Conservation (phyloP, 768 basidiomycete species). For the Lanmaoa pseudosensibilis region DNA sequence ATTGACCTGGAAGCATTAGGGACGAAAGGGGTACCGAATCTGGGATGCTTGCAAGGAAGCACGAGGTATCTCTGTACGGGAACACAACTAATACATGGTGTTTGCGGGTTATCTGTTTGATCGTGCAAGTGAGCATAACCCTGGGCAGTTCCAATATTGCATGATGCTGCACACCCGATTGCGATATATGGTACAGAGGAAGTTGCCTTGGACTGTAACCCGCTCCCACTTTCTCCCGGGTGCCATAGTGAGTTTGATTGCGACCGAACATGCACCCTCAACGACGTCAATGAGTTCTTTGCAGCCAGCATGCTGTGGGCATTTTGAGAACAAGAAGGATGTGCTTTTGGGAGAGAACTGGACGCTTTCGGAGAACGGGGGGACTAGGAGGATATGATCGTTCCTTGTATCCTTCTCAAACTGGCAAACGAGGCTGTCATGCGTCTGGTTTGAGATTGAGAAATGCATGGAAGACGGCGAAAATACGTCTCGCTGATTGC, state of each 20-base stretch:
- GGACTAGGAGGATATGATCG: slow-evolving; percentile 17
- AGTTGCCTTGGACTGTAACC: slow-evolving; percentile 41
- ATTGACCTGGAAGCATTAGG: slow-evolving; percentile 73
- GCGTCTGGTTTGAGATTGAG: slow-evolving; percentile 40
- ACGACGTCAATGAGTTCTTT: slow-evolving; percentile 17
- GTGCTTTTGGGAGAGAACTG: slow-evolving; percentile 21
- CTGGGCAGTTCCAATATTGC: neutral
- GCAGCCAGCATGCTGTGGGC: slow-evolving; percentile 15
- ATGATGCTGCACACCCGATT: slow-evolving; percentile 43
- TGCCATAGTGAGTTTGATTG: slow-evolving; percentile 23
- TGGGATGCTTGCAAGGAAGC: slow-evolving; percentile 62
- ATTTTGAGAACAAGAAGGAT: slow-evolving; percentile 18
- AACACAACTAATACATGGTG: slow-evolving; percentile 55
- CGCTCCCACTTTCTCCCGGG: slow-evolving; percentile 46
- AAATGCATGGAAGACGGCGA: slow-evolving; percentile 22
- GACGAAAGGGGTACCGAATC: slow-evolving; percentile 69
- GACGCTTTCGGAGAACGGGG: slow-evolving; percentile 24
- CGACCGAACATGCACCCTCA: slow-evolving; percentile 11
- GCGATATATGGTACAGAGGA: slow-evolving; percentile 60
- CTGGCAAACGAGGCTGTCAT: slow-evolving; percentile 24
- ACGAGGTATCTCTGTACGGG: slow-evolving; percentile 55
- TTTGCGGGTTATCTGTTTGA: slow-evolving; percentile 44
- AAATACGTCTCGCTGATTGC: too few relatives aligned
- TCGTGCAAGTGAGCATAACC: slow-evolving; percentile 5
- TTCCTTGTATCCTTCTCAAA: slow-evolving; percentile 3